phyloP scores from a whole-genome alignment of 2,329 filamentous ascomycete species.

The Fusarium burgessii region DNA sequence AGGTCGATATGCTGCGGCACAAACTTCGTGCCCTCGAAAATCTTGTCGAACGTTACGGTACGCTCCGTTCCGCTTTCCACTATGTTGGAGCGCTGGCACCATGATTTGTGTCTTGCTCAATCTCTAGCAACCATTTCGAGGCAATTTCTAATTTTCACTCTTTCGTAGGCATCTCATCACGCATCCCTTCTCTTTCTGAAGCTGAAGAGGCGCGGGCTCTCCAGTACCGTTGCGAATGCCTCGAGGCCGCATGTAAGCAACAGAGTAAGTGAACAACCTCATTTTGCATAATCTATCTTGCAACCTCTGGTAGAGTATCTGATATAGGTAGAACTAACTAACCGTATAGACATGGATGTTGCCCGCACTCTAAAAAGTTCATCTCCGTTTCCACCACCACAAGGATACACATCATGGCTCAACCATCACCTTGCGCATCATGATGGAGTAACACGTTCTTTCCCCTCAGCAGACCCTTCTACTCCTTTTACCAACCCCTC shows the following conservation, averaged over 20 bases:
- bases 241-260: slow-evolving; percentile 63
- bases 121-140: slow-evolving; percentile 6
- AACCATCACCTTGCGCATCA: slow-evolving; percentile 63
- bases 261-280: slow-evolving; percentile 46
- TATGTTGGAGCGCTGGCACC: slow-evolving; percentile 18
- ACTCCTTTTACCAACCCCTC: slow-evolving; percentile 4
- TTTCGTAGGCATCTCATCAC: slow-evolving; percentile 45
- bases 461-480: slow-evolving; percentile 37
- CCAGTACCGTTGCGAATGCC: slow-evolving; percentile 70
- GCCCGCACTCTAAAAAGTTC: slow-evolving; percentile 48
- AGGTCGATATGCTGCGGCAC: slow-evolving; percentile 67
- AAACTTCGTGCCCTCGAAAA: slow-evolving; percentile 64
- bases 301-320: background rate
- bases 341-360: slow-evolving; percentile 49
- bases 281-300: background rate
- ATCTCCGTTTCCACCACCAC: slow-evolving; percentile 52
- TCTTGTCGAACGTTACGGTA: slow-evolving; percentile 64
- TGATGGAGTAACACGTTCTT: slow-evolving; percentile 60
- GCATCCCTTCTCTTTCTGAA: slow-evolving; percentile 62
- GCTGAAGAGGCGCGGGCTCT: slow-evolving; percentile 68
- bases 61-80: slow-evolving; percentile 38
- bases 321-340: slow-evolving; percentile 38
- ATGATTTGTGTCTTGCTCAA: slow-evolving; percentile 14
- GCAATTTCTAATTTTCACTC: slow-evolving; percentile 32
- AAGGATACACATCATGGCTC: slow-evolving; percentile 64